Conservation (phyloP, 768 basidiomycete genomes). For the Pulveroboletus ravenelii region DNA sequence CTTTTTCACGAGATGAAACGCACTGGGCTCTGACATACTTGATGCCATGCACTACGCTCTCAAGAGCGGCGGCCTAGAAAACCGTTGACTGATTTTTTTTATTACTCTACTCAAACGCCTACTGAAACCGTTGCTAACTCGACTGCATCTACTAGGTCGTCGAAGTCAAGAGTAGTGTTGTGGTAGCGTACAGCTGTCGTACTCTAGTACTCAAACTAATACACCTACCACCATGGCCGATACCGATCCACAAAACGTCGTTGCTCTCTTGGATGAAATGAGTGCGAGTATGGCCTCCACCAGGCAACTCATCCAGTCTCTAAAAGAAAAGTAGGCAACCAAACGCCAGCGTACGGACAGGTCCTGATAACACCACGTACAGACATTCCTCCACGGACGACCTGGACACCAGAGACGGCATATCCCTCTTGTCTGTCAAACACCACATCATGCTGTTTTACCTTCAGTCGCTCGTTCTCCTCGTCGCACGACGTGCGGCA, state of each 20-base stretch:
- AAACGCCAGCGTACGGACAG: not conserved
- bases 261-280: slow-evolving; percentile 48
- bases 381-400: slow-evolving; percentile 32
- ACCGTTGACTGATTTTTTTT: slow-evolving; percentile 49
- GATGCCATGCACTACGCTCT: slow-evolving; percentile 54
- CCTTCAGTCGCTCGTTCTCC: slow-evolving; percentile 73
- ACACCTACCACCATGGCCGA: slow-evolving; percentile 16
- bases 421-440: slow-evolving; percentile 87
- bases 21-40: slow-evolving; percentile 56
- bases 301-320: slow-evolving; percentile 48
- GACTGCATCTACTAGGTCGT: not conserved
- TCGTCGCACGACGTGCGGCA: slow-evolving; percentile 63
- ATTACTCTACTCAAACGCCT: not conserved
- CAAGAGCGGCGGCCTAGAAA: slow-evolving; percentile 59
- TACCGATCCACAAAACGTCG: slow-evolving; percentile 17
- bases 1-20: slow-evolving; percentile 42
- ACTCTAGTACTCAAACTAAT: not conserved
- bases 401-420: slow-evolving; percentile 65
- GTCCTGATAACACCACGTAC: slow-evolving; percentile 12
- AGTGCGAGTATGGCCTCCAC: slow-evolving; percentile 56
- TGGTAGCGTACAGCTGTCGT: slow-evolving; percentile 1
- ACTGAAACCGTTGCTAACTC: slow-evolving; percentile 6
- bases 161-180: not conserved
- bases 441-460: slow-evolving; percentile 82
- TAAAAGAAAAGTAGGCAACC: slow-evolving; percentile 50